These are phyloP conservation scores for Biscogniauxia sp. DNA, from an alignment of 2,329 filamentous ascomycete species.

Conservation along the genomic window DNA sequence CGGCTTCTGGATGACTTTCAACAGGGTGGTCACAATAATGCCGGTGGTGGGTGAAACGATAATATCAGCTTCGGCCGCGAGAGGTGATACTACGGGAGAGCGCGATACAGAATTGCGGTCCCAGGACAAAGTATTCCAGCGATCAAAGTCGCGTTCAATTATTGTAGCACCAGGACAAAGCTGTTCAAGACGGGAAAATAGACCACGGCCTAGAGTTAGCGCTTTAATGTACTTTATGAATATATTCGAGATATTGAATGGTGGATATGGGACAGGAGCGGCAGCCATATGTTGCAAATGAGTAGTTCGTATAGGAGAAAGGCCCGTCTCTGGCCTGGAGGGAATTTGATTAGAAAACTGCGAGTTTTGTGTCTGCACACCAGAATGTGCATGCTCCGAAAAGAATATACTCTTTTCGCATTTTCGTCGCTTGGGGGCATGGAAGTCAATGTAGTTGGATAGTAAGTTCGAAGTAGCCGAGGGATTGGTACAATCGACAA, in stretches of 20 bases:
- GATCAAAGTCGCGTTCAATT: slow-evolving; percentile 59
- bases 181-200: slow-evolving; percentile 51
- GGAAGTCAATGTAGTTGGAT: slow-evolving; percentile 29
- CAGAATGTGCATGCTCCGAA: not conserved
- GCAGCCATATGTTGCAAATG: not conserved
- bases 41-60: slow-evolving; percentile 67
- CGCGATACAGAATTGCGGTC: slow-evolving; percentile 30
- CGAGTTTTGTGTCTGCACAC: not conserved
- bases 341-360: not conserved
- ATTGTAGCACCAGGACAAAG: slow-evolving; percentile 49
- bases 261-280: slow-evolving; percentile 19
- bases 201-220: slow-evolving; percentile 41
- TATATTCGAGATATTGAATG: not conserved
- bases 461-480: slow-evolving; percentile 26
- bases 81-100: slow-evolving; percentile 37
- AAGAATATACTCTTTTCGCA: slow-evolving; percentile 28
- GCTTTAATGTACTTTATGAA: slow-evolving; percentile 50
- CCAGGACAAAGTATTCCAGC: slow-evolving; percentile 37
- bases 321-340: not conserved
- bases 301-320: not conserved
- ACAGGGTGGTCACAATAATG: slow-evolving; percentile 67
- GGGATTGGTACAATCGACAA: slow-evolving; percentile 21
- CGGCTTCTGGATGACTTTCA: slow-evolving; percentile 69
- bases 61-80: slow-evolving; percentile 66
- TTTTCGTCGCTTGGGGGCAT: slow-evolving; percentile 27